A percentile compares a stretch with the other conserved stretches of the same genome.
Evolutionary conservation across 1,284 basidiomycete genomes (phyloP).

Genomic region (Schizophyllum amplum): DNA sequence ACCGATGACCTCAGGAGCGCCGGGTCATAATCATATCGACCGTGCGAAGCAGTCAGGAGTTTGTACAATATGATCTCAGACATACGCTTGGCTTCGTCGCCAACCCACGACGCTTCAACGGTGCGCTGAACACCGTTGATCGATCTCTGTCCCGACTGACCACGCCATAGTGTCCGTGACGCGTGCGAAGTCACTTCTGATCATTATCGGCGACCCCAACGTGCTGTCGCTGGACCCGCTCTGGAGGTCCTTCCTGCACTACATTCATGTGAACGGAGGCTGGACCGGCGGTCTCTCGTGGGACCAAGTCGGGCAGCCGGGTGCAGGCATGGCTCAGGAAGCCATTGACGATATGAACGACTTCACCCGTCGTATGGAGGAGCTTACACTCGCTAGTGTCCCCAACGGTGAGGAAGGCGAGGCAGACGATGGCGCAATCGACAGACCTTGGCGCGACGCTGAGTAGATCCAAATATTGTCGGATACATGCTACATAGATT

Average conservation of each 20-base stretch:
- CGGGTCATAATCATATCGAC: conserved; percentile 60
- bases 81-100: conserved; percentile 44
- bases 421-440: conserved; percentile 36
- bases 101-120: conserved; percentile 55
- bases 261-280: conserved; percentile 35
- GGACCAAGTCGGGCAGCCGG: conserved; percentile 30
- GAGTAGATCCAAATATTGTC: conserved; percentile 25
- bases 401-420: conserved; percentile 24
- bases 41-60: conserved; percentile 51
- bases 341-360: conserved; percentile 42
- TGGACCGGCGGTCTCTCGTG: conserved; percentile 39
- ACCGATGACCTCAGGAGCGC: conserved; percentile 17
- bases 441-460: conserved; percentile 43
- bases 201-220: conserved; percentile 45
- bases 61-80: conserved; percentile 37
- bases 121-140: conserved; percentile 20
- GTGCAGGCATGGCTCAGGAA: conserved; percentile 22
- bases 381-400: conserved; percentile 31
- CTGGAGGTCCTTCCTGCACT: conserved; percentile 48
- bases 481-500: too few species aligned
- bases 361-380: conserved; percentile 39
- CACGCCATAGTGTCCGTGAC: conserved; percentile 42
- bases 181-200: conserved; percentile 46
- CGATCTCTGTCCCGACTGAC: conserved; percentile 26
- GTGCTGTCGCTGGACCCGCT: conserved; percentile 41